Evolutionary conservation across 2,329 filamentous ascomycete genomes (phyloP), one percentile per base, ranked within the genome.

Genomic region (Colletotrichum shisoi): DNA sequence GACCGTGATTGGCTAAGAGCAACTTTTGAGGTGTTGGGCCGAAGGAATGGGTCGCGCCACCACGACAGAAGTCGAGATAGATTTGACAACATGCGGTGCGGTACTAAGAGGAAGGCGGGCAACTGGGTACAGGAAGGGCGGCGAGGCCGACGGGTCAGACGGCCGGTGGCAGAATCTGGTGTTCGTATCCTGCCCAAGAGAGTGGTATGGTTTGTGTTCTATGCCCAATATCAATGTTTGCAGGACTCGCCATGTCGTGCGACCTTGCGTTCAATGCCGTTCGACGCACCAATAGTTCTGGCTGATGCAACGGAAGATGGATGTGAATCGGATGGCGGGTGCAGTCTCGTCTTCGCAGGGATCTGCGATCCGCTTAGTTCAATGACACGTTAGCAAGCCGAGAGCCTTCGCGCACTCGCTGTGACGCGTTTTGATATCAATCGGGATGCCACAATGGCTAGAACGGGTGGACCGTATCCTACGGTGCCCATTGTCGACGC

Each of bases 1-100:
- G 68, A 57, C 67, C 58, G 37, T 72, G 68, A 76, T 76, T 78
- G 74, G 75, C 69, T 71, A 70, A 68, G 71, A 69, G 69, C 69
- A 54, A 69, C n/a, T 63, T 46, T 54, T 58, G 69, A 70, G 63
- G 70, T 68, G 69, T 69, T 60, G 63, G 51, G 70, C 67, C 63
- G 69, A 69, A 70, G 67, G 24, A 68, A 72, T 72, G 46, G 65
- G 65, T 57, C 68, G 46, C 61, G 52, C 56, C 52, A 57, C 60
- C 45, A 62, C 3, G 56, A 49, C 37, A 59, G 24, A 21, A 40
- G 21, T 54, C 31, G n/a, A 58, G 46, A 42, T 51, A 42, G 51
- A 53, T 51, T 54, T 52, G 51, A 68, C 66, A 67, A 57, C 62
- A 66, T 39, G 40, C 53, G 46, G 31, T 54, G 17, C 15, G 27